These are phyloP conservation scores for Henningerozyma blattae DNA, from an alignment of 805 yeast genomes.

Conservation along the genomic window DNA sequence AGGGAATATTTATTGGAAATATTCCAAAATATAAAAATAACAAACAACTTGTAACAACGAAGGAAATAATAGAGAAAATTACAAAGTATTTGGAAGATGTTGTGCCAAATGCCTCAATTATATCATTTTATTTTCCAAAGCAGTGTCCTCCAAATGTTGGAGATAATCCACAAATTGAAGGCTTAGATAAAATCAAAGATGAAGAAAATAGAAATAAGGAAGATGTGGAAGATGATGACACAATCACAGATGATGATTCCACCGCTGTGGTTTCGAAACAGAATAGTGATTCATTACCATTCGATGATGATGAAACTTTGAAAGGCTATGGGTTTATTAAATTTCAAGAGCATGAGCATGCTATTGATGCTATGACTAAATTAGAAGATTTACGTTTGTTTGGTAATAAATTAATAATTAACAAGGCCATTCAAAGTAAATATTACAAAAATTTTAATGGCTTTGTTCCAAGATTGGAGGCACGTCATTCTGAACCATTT, in stretches of 20 bases:
- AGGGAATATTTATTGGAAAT: slow-evolving; percentile 42
- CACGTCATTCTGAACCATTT: background rate
- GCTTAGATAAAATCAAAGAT: slow-evolving; percentile 3
- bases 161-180: slow-evolving; percentile 9
- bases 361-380: slow-evolving; percentile 35
- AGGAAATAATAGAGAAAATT: slow-evolving; percentile 27
- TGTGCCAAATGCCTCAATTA: slow-evolving; percentile 8
- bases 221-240: too few relatives aligned
- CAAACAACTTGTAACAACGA: slow-evolving; percentile 8
- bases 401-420: slow-evolving; percentile 16
- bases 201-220: background rate
- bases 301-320: slow-evolving; percentile 9
- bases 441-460: background rate
- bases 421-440: slow-evolving; percentile 30
- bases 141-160: too few relatives aligned
- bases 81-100: slow-evolving; percentile 37
- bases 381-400: slow-evolving; percentile 34
- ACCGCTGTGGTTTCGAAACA: background rate
- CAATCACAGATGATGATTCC: background rate
- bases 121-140: slow-evolving; percentile 23
- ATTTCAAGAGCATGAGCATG: slow-evolving; percentile 36
- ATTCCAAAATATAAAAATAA: slow-evolving; percentile 31
- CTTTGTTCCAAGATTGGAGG: background rate
- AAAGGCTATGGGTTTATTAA: slow-evolving; percentile 45
- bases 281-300: too few relatives aligned